These are phyloP conservation scores for Penicillium thymicola DNA, from an alignment of 2,329 filamentous ascomycete species.

Conservation along the genomic window DNA sequence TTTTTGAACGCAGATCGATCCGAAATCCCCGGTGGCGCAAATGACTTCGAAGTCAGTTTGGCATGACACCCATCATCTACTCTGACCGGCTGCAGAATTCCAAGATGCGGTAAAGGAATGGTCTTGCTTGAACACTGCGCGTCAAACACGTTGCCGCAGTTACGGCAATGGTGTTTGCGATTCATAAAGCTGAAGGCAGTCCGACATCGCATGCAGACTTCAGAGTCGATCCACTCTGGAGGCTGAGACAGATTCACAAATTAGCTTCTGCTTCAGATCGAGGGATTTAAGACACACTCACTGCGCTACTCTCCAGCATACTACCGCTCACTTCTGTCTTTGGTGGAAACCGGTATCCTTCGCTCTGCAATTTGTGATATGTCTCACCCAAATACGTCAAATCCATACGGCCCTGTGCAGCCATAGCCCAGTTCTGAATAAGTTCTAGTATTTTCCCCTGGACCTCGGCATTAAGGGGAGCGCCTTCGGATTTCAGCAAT, in stretches of 20 bases:
- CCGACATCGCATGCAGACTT: slow-evolving; percentile 97
- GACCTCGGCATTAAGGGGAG: slow-evolving; percentile 77
- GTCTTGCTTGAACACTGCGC: slow-evolving; percentile 89
- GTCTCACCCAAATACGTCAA: slow-evolving; percentile 84
- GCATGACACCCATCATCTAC: slow-evolving; percentile 95
- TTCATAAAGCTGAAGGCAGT: slow-evolving; percentile 97
- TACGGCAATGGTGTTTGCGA: slow-evolving; percentile 95
- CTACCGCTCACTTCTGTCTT: slow-evolving; percentile 83
- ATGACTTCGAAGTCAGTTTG: slow-evolving; percentile 73
- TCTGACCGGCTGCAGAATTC: slow-evolving; percentile 84
- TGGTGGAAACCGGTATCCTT: slow-evolving; percentile 87
- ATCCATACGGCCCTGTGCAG: slow-evolving; percentile 79
- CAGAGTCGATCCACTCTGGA: slow-evolving; percentile 95
- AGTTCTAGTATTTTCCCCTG: slow-evolving; percentile 87
- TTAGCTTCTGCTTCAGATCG: slow-evolving; percentile 8
- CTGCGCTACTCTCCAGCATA: slow-evolving; percentile 95
- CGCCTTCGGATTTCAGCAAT: slow-evolving; percentile 75
- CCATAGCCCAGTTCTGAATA: slow-evolving; percentile 88
- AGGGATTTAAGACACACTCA: slow-evolving; percentile 48
- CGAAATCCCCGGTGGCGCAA: slow-evolving; percentile 41
- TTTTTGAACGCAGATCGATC: slow-evolving; percentile 44
- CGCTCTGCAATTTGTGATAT: slow-evolving; percentile 75
- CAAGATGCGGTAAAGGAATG: slow-evolving; percentile 83
- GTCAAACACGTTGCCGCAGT: slow-evolving; percentile 97
- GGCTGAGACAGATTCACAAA: slow-evolving; percentile 54